Base-by-base conservation (phyloP, 805 yeast genomes). In the Pichia eremophila region DNA sequence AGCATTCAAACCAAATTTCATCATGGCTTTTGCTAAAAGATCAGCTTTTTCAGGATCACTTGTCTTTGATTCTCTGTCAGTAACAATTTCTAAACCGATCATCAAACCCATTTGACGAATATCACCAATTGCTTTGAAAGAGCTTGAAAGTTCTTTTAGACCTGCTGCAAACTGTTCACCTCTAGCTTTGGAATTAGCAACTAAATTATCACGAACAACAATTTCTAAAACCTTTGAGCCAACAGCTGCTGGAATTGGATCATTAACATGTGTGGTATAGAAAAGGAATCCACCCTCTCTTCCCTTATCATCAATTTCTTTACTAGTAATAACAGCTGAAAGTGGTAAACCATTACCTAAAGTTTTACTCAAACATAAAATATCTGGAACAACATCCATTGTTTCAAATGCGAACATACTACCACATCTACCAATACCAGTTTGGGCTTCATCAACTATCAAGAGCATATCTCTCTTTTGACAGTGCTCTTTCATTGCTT, bases 401-500 rank as follows among this genome's bases (percentile, higher is more conserved):
- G 54, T 57, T 47, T 63, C 66, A 45, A 55, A 60, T 1, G 67
- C 68, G 50, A 66, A 75, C 62, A 74, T 70, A 51, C 70, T 69
- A 40, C 80, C 80, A 40, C 72, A 67, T 46, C 79, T 76, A 44
- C 78, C 80, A 35, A 74, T 73, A 18, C 78, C 79, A 14, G 78
- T 73, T 57, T 74, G 78, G 32, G 75, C 79, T 59, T 75, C 80
- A 53, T 75, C 80, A 6, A 75, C 73, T 51, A 75, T 75, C 65
- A 75, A 61, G 46, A 75, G 65, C 52, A 73, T 66, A 17, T 69
- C 74, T 56, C 74, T 64, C 51, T 70, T 68, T 43, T 60, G 59
- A 47, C 65, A 61, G 19, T 59, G 62, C 19, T 28, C 34, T 34
- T 60, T 56, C 53, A 61, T 49, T 40, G 54, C 61, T 44, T 56